Evolutionary conservation across 192 early-diverging fungal species (phyloP), one percentile per base, ranked within the genome.

Genomic region (Thoreauomyces humboldtii): DNA sequence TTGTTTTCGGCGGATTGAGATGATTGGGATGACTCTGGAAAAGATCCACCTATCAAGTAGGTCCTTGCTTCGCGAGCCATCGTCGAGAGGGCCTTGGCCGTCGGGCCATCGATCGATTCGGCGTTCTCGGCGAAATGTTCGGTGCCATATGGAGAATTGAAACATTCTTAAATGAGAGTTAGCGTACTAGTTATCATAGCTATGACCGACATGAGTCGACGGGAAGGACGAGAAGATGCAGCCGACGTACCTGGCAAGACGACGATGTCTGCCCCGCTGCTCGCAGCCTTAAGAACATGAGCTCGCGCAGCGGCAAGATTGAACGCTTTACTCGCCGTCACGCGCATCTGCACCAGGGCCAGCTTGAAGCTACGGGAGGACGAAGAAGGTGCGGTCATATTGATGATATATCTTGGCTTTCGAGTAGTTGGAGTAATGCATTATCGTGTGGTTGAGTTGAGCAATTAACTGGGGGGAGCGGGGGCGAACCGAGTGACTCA

Each of bases 101-200:
- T 89, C 12, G 83, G 83, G 50, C 92, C 89, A 36, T 83, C 72
- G 25, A 95, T 69, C 33, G 76, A 78, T 65, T 99, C 96, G 36
- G 96, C 92, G 67, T 96, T 95, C 25, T 92, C 70, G n/a, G 79
- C 81, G 77, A 99, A 99, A 81, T 86, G 88, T 28, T 85, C 63
- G 14, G 91, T 94, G 1, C 96, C 96, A 75, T 99, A 99, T 7
- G 94, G 95, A 15, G 90, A 94, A 75, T 99, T 99, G 85, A 99
- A 99, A 78, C 94, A 96, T 82, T 99, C 96, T 86, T n/a, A 15
- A 38, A 7, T 0, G 58, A 29, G 0, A 71, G 47, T 9, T 1
- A 52, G 1, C 14, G 34, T 28, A 22, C 48, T 15, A 33, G 27
- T 69, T 7, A 22, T 67, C 17, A 14, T 41, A 15, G 14, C 15